Evolutionary conservation across 192 early-diverging fungal genomes (phyloP).

Genomic region (Entophlyctis luteolus): DNA sequence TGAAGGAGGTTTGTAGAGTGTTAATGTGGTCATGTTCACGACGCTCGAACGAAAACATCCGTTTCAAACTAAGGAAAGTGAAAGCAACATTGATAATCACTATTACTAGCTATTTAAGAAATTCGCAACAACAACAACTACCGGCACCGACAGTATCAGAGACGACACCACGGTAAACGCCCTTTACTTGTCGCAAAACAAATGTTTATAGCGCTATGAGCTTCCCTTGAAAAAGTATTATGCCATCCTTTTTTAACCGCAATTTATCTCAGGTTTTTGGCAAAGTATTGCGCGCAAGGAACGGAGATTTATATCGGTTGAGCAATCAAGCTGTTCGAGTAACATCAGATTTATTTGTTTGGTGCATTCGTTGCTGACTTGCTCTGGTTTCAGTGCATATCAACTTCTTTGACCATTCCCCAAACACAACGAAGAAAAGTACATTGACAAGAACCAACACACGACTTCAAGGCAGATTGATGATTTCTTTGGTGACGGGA

Average conservation of each 20-base stretch:
- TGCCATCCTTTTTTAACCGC: conserved; percentile 45
- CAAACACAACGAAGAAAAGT: conserved; percentile 56
- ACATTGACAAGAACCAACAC: conserved; percentile 48
- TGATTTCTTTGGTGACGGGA: conserved; percentile 4
- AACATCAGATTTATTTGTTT: neutral
- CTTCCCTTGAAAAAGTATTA: conserved; percentile 45
- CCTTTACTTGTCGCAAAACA: conserved; percentile 52
- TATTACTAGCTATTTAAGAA: conserved; percentile 42
- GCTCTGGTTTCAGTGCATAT: conserved; percentile 48
- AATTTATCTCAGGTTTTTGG: conserved; percentile 50
- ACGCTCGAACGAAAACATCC: conserved; percentile 84
- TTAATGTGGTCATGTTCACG: conserved; percentile 89
- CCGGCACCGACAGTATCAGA: conserved; percentile 52
- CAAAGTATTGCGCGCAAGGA: conserved; percentile 62
- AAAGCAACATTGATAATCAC: conserved; percentile 59
- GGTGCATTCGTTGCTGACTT: conserved; percentile 26
- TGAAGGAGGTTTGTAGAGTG: conserved; percentile 91
- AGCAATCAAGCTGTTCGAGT: conserved; percentile 70
- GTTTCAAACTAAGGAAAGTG: conserved; percentile 77
- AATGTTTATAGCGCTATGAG: conserved; percentile 36
- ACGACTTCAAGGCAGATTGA: conserved; percentile 29
- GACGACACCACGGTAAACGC: conserved; percentile 64
- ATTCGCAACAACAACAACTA: conserved; percentile 70
- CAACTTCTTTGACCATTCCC: conserved; percentile 70
- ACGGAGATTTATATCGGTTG: conserved; percentile 63